Evolutionary conservation across 2,329 filamentous ascomycete genomes (phyloP).

Genomic region (Cladophialophora yegresii): DNA sequence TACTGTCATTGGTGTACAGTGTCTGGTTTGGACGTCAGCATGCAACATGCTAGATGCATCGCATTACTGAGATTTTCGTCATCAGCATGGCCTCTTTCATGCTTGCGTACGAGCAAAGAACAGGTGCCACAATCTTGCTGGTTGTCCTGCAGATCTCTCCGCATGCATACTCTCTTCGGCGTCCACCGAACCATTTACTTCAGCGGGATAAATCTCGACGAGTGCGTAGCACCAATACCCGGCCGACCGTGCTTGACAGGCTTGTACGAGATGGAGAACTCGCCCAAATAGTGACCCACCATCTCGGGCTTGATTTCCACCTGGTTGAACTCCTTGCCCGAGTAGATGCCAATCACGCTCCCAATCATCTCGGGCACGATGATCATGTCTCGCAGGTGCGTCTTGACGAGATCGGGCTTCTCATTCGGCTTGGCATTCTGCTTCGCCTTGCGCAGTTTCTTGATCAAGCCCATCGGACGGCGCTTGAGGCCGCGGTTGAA

Average conservation of each 20-base stretch:
- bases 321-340: slow-evolving; percentile 99
- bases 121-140: background rate
- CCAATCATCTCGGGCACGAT: slow-evolving; percentile 99
- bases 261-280: slow-evolving; percentile 99
- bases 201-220: slow-evolving; percentile 99
- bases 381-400: slow-evolving; percentile 99
- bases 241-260: slow-evolving; percentile 99
- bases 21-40: background rate
- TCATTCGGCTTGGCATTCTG: slow-evolving; percentile 98
- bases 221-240: slow-evolving; percentile 99
- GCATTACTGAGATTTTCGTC: background rate
- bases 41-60: background rate
- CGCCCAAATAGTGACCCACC: slow-evolving; percentile 98
- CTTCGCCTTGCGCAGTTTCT: slow-evolving; percentile 99
- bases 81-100: background rate
- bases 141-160: background rate
- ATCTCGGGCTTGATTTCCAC: slow-evolving; percentile 99
- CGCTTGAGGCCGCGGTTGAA: slow-evolving; percentile 99
- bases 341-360: slow-evolving; percentile 98
- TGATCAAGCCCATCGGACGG: slow-evolving; percentile 99
- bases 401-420: slow-evolving; percentile 99
- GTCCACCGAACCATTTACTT: slow-evolving; percentile 65
- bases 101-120: background rate
- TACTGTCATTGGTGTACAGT: background rate
- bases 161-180: background rate